Conservation (phyloP, 345 rosid genomes). For the Brassica nigra region DNA sequence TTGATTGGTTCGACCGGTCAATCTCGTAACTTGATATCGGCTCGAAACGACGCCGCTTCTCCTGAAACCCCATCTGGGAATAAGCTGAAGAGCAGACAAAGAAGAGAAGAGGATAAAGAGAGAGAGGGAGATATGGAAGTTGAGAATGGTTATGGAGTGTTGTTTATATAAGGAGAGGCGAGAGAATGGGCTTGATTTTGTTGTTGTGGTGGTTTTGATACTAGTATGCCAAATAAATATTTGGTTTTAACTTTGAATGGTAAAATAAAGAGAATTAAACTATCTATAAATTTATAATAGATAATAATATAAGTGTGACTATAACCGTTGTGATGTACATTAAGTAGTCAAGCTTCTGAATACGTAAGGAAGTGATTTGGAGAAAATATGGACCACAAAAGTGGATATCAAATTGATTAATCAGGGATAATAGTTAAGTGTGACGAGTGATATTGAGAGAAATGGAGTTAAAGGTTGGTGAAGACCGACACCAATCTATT, state of each 20-base stretch:
- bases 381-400: slow-evolving; percentile 9
- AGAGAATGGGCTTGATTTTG: slow-evolving; percentile 34
- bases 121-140: slow-evolving; percentile 37
- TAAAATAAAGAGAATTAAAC: slow-evolving; percentile 2
- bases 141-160: slow-evolving; percentile 28
- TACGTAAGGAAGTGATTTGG: slow-evolving; percentile 27
- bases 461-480: slow-evolving; percentile 35
- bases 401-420: slow-evolving; percentile 27
- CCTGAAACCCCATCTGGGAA: slow-evolving; percentile 53
- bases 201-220: slow-evolving; percentile 43
- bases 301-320: slow-evolving; percentile 18
- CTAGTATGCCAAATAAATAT: slow-evolving; percentile 27
- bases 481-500: slow-evolving; percentile 38
- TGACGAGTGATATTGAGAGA: slow-evolving; percentile 21
- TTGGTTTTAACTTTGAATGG: slow-evolving; percentile 22
- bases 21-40: slow-evolving; percentile 53
- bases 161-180: slow-evolving; percentile 39
- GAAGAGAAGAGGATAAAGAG: not conserved
- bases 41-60: slow-evolving; percentile 48
- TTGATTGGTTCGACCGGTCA: slow-evolving; percentile 63
- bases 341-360: slow-evolving; percentile 27
- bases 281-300: not conserved
- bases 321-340: slow-evolving; percentile 29
- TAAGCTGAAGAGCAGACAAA: slow-evolving; percentile 22
- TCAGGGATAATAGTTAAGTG: slow-evolving; percentile 32